Evolutionary conservation across 495 filamentous ascomycete genomes (phyloP).

Genomic region (Terfezia boudieri): DNA sequence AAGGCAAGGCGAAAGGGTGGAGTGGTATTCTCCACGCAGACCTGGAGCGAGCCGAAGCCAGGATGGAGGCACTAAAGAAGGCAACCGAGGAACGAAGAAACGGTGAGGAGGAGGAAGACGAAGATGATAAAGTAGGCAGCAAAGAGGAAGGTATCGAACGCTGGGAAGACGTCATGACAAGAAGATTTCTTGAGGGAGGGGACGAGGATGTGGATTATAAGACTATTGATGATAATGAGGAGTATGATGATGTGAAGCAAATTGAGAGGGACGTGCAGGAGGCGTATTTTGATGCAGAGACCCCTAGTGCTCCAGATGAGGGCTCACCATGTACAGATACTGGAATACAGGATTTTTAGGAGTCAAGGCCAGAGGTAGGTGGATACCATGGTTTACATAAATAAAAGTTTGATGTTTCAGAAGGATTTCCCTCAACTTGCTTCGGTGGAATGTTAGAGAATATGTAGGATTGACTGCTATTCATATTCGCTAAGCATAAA

Average conservation of each 20-base stretch:
- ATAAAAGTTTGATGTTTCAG: too few relatives aligned
- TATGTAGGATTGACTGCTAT: too few relatives aligned
- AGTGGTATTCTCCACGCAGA: slow-evolving; percentile 48
- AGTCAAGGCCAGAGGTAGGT: too few relatives aligned
- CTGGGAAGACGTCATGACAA: slow-evolving; percentile 49
- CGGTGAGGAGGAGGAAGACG: slow-evolving; percentile 25
- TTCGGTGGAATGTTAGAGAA: too few relatives aligned
- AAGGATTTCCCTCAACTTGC: too few relatives aligned
- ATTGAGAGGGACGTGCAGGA: slow-evolving; percentile 36
- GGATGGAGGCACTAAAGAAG: slow-evolving; percentile 35
- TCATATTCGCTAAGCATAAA: too few relatives aligned
- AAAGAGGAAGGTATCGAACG: slow-evolving; percentile 44
- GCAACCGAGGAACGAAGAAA: slow-evolving; percentile 10
- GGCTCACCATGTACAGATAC: slow-evolving; percentile 38
- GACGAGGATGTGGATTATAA: slow-evolving; percentile 53
- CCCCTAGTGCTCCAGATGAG: slow-evolving; percentile 24
- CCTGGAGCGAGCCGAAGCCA: slow-evolving; percentile 45
- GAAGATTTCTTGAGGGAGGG: slow-evolving; percentile 43
- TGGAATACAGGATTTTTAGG: slow-evolving; percentile 53
- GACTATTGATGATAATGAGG: slow-evolving; percentile 43
- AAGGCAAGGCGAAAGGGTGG: slow-evolving; percentile 47
- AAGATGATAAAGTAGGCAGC: slow-evolving; percentile 33
- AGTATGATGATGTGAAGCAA: slow-evolving; percentile 36
- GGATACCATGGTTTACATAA: too few relatives aligned
- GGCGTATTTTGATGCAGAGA: slow-evolving; percentile 37